Evolutionary conservation across 768 basidiomycete genomes (phyloP).

Genomic region (Lyophyllum decastes): DNA sequence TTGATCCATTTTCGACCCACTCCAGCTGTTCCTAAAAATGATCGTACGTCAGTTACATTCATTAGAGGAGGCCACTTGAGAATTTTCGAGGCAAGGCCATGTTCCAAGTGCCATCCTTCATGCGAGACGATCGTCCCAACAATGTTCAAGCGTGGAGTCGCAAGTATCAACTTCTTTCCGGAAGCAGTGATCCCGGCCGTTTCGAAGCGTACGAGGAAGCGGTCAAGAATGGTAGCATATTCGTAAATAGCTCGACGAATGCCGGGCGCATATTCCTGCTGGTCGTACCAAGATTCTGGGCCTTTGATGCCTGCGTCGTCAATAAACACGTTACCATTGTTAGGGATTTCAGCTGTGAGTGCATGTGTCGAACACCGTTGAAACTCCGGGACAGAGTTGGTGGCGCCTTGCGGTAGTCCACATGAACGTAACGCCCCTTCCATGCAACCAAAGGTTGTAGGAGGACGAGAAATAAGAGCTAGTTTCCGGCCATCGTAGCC

Average conservation of each 20-base stretch:
- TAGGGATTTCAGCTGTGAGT: slow-evolving; percentile 13
- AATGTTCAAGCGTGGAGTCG: slow-evolving; percentile 20
- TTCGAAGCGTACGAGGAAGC: slow-evolving; percentile 21
- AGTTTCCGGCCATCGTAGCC: slow-evolving; percentile 33
- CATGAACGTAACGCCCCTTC: slow-evolving; percentile 21
- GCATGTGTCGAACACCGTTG: slow-evolving; percentile 21
- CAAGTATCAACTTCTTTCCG: slow-evolving; percentile 27
- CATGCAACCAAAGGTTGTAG: slow-evolving; percentile 32
- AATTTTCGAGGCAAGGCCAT: slow-evolving; percentile 24
- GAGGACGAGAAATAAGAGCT: slow-evolving; percentile 22
- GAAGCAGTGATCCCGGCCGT: slow-evolving; percentile 32
- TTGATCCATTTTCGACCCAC: slow-evolving; percentile 23
- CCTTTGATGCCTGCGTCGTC: slow-evolving; percentile 21
- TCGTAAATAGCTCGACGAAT: slow-evolving; percentile 31
- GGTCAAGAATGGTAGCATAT: slow-evolving; percentile 21
- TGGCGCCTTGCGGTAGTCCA: slow-evolving; percentile 32
- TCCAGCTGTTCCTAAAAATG: slow-evolving; percentile 26
- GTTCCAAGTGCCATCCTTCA: slow-evolving; percentile 31
- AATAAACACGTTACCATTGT: slow-evolving; percentile 17
- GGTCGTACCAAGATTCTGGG: slow-evolving; percentile 14
- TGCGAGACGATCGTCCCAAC: slow-evolving; percentile 27
- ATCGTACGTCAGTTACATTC: slow-evolving; percentile 19
- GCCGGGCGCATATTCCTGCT: slow-evolving; percentile 11
- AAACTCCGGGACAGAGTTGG: slow-evolving; percentile 35
- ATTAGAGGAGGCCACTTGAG: slow-evolving; percentile 25